Evolutionary conservation across 768 basidiomycete species (phyloP).

Genomic region (Xerocomellus dryophilus): DNA sequence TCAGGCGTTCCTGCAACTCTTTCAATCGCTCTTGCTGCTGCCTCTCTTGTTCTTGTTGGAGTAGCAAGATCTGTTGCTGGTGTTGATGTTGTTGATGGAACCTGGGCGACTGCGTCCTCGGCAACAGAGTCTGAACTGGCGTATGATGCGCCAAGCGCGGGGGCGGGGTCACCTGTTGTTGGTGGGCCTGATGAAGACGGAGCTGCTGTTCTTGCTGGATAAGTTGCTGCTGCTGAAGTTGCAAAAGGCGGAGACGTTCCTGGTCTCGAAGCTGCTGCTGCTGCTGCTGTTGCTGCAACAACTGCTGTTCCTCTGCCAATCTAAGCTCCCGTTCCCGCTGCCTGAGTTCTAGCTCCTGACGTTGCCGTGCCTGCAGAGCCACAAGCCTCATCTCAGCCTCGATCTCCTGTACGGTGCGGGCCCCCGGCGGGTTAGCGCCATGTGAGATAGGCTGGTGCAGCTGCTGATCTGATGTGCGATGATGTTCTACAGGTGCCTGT

Average conservation of each 20-base stretch:
- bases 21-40: conserved; percentile 54
- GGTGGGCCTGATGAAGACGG: conserved; percentile 39
- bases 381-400: conserved; percentile 79
- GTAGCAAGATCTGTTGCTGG: conserved; percentile 63
- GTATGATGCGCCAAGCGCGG: conserved; percentile 57
- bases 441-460: conserved; percentile 36
- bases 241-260: conserved; percentile 39
- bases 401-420: conserved; percentile 74
- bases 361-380: conserved; percentile 44
- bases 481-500: conserved; percentile 34
- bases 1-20: conserved; percentile 63
- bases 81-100: conserved; percentile 76
- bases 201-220: conserved; percentile 35
- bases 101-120: conserved; percentile 73
- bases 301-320: conserved; percentile 33
- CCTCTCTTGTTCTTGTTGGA: conserved; percentile 67
- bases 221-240: conserved; percentile 44
- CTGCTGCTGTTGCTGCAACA: conserved; percentile 40
- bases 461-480: conserved; percentile 37
- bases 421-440: conserved; percentile 36
- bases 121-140: conserved; percentile 29
- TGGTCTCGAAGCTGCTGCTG: conserved; percentile 39
- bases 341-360: conserved; percentile 43
- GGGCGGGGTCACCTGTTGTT: conserved; percentile 52
- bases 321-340: conserved; percentile 45